Evolutionary conservation across 2,329 filamentous ascomycete species (phyloP).

Genomic region (Colletotrichum australisinense): DNA sequence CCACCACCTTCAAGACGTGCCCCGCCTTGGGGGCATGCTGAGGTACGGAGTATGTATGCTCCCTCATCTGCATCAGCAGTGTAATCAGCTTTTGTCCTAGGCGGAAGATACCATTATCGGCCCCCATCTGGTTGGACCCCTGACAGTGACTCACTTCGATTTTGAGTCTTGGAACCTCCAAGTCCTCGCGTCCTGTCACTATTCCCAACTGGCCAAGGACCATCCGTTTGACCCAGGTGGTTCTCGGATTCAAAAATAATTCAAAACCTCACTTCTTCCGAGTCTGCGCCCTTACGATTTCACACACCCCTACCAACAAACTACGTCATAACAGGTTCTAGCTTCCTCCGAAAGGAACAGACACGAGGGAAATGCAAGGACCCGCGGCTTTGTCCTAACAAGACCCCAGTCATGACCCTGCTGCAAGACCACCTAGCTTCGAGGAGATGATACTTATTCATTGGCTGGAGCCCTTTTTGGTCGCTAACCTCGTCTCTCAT

Average conservation of each 20-base stretch:
- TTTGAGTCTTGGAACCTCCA: not conserved
- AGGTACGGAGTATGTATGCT: not conserved
- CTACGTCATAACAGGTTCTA: constrained; percentile 25
- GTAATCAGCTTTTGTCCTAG: not conserved
- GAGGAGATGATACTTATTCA: constrained; percentile 21
- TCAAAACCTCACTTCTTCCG: not conserved
- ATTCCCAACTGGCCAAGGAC: not conserved
- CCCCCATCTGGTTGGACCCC: not conserved
- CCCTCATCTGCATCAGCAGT: constrained; percentile 3
- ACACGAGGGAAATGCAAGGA: constrained; percentile 14
- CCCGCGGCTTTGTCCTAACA: constrained; percentile 17
- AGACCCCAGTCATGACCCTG: constrained; percentile 11
- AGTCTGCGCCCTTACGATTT: not conserved
- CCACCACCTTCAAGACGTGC: constrained; percentile 13
- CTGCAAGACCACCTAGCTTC: constrained; percentile 3
- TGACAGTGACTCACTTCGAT: not conserved
- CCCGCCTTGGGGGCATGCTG: constrained; percentile 9
- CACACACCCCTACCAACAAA: not conserved
- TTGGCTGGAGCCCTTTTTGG: constrained; percentile 28
- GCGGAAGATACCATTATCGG: constrained; percentile 4
- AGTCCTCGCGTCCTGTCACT: not conserved
- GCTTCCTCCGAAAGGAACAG: not conserved
- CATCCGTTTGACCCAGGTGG: not conserved
- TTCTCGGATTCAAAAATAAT: not conserved
- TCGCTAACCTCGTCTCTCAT: constrained; percentile 24